phyloP scores from a whole-genome alignment of 805 yeast genomes.

The Spathaspora arborariae region DNA sequence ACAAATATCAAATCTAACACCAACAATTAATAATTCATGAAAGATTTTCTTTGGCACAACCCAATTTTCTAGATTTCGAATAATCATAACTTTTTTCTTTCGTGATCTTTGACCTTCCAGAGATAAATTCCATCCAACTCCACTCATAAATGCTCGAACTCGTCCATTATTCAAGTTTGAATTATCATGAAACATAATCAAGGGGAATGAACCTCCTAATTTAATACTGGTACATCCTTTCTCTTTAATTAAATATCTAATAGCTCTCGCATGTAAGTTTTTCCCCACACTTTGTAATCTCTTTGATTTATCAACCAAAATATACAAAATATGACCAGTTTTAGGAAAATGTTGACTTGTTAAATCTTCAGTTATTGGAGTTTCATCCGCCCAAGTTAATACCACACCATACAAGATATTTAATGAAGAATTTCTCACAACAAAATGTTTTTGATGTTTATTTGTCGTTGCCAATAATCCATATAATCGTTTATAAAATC shows the following conservation, averaged over 20 bases:
- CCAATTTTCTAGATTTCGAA: constrained; percentile 45
- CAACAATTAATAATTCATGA: constrained; percentile 52
- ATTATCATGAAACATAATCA: constrained; percentile 30
- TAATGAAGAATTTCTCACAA: constrained; percentile 53
- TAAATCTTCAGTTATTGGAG: constrained; percentile 11
- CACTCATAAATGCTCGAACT: constrained; percentile 30
- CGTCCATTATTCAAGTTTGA: constrained; percentile 20
- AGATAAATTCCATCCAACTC: constrained; percentile 38
- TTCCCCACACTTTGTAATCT: constrained; percentile 54
- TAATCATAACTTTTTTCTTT: constrained; percentile 34
- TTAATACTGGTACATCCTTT: constrained; percentile 35
- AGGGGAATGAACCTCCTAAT: constrained; percentile 48
- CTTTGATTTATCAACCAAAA: constrained; percentile 52
- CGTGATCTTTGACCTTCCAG: constrained; percentile 8
- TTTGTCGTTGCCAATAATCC: constrained; percentile 26
- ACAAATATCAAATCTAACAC: constrained; percentile 55
- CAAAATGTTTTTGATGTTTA: constrained; percentile 44
- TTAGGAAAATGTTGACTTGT: constrained; percentile 11
- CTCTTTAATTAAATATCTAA: constrained; percentile 45
- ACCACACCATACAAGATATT: constrained; percentile 53
- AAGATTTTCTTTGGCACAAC: constrained; percentile 51
- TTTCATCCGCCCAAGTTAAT: constrained; percentile 46
- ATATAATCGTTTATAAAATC: constrained; percentile 26
- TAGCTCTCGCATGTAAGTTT: constrained; percentile 49
- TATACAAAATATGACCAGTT: constrained; percentile 42